These are phyloP conservation scores for Eremochloa ophiuroides DNA, from an alignment of 176 grass and related monocot genomes.

Conservation along the genomic window DNA sequence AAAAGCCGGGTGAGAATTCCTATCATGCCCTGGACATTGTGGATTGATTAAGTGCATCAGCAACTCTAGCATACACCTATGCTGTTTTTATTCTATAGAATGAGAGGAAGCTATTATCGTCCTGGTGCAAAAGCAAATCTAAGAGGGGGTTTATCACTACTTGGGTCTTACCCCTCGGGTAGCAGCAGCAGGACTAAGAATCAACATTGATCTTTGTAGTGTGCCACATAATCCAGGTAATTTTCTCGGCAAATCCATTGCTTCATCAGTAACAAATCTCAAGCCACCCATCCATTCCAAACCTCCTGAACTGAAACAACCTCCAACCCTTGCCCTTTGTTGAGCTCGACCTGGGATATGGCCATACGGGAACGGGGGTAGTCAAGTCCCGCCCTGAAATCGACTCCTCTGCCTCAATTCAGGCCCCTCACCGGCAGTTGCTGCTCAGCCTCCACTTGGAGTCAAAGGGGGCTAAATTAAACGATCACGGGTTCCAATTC, in stretches of 20 bases:
- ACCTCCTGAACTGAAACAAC: not conserved
- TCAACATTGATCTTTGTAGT: not conserved
- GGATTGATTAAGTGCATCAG: too few relatives aligned
- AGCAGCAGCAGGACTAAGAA: not conserved
- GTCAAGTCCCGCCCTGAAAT: not conserved
- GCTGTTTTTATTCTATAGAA: not conserved
- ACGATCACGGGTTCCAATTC: not conserved
- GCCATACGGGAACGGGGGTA: not conserved
- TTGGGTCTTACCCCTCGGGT: not conserved
- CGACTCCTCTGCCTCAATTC: not conserved
- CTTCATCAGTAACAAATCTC: not conserved
- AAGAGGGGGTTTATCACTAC: not conserved
- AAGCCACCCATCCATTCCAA: not conserved
- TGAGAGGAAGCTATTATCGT: not conserved
- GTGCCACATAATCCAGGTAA: not conserved
- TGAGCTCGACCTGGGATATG: not conserved
- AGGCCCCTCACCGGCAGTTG: rapidly evolving
- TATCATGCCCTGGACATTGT: not conserved
- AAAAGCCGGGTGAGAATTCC: not conserved
- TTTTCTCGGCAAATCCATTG: not conserved
- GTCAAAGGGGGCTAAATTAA: not conserved
- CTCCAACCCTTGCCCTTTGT: not conserved
- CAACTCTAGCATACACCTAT: not conserved
- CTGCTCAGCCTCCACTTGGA: not conserved
- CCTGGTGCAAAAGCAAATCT: not conserved